Conservation (phyloP, 2,329 filamentous ascomycete genomes). For the Paraconiothyrium brasiliense region DNA sequence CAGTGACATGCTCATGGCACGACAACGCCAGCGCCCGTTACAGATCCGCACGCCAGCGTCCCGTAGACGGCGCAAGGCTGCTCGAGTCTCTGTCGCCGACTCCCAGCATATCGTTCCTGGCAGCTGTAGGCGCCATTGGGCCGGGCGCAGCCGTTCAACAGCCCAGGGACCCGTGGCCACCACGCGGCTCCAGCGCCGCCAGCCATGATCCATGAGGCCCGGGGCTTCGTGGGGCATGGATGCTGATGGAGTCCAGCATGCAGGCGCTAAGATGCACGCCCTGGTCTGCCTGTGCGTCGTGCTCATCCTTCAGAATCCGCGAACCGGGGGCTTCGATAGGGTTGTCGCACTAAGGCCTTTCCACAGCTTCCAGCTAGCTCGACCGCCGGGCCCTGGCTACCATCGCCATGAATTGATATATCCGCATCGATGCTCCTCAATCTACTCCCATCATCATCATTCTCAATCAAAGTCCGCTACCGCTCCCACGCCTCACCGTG, state of each 20-base stretch:
- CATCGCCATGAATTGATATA: conserved; percentile 34
- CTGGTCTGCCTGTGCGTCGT: conserved; percentile 23
- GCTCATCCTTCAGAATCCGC: conserved; percentile 34
- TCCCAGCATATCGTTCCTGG: conserved; percentile 47
- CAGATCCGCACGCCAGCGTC: conserved; percentile 11
- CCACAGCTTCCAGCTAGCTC: conserved; percentile 23
- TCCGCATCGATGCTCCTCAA: conserved; percentile 24
- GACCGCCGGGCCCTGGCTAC: conserved; percentile 23
- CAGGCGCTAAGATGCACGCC: conserved; percentile 34
- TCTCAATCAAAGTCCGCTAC: conserved; percentile 5
- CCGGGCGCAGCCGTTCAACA: conserved; percentile 45
- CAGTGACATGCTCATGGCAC: conserved; percentile 15
- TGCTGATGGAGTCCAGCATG: conserved; percentile 22
- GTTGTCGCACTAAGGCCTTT: conserved; percentile 44
- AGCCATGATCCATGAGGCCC: conserved; percentile 18
- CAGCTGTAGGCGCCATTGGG: conserved; percentile 38
- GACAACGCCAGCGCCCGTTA: conserved; percentile 9
- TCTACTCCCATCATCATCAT: conserved; percentile 17
- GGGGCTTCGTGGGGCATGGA: conserved; percentile 19
- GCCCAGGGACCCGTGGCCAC: conserved; percentile 32
- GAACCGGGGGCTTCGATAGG: conserved; percentile 43
- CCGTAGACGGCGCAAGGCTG: conserved; percentile 13
- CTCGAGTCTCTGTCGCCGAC: conserved; percentile 8
- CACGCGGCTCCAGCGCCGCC: conserved; percentile 45
- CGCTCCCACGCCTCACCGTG: conserved; percentile 4